Percentiles rank a stretch among this genome's conserved stretches.
Conservation (phyloP, 1,284 basidiomycete species). For the Irpex lacteus region DNA sequence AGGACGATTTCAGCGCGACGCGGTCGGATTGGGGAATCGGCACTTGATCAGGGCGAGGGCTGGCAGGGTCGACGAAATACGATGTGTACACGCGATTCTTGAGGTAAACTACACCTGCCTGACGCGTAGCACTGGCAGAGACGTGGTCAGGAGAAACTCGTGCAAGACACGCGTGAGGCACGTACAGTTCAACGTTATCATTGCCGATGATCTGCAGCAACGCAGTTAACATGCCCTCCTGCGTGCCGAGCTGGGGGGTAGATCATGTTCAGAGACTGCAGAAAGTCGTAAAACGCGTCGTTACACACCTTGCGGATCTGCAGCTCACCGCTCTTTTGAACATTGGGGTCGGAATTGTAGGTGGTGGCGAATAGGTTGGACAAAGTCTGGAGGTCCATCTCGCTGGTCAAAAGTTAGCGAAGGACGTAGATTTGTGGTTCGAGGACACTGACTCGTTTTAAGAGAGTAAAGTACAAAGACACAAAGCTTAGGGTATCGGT, state of each 20-base stretch:
- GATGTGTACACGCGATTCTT: constrained; percentile 78
- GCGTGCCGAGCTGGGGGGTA: constrained; percentile 56
- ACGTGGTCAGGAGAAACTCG: constrained; percentile 4
- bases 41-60: constrained; percentile 52
- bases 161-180: constrained; percentile 34
- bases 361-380: constrained; percentile 78
- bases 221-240: constrained; percentile 77
- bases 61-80: constrained; percentile 49
- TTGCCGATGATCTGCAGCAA: constrained; percentile 79
- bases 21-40: constrained; percentile 67
- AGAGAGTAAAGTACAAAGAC: constrained; percentile 7
- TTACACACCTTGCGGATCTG: constrained; percentile 74
- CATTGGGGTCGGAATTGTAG: constrained; percentile 81
- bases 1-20: constrained; percentile 59
- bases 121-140: constrained; percentile 62
- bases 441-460: constrained; percentile 7
- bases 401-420: constrained; percentile 3
- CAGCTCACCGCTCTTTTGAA: constrained; percentile 77
- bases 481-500: constrained; percentile 12
- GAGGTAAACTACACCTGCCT: constrained; percentile 79
- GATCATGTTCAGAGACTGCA: constrained; percentile 2
- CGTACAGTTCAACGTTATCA: constrained; percentile 75
- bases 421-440: background rate
- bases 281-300: constrained; percentile 4
- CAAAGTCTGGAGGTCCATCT: constrained; percentile 76